Evolutionary conservation across 2,329 filamentous ascomycete species (phyloP), one percentile per base, ranked within the genome.

Genomic region (Fusarium liriodendri): DNA sequence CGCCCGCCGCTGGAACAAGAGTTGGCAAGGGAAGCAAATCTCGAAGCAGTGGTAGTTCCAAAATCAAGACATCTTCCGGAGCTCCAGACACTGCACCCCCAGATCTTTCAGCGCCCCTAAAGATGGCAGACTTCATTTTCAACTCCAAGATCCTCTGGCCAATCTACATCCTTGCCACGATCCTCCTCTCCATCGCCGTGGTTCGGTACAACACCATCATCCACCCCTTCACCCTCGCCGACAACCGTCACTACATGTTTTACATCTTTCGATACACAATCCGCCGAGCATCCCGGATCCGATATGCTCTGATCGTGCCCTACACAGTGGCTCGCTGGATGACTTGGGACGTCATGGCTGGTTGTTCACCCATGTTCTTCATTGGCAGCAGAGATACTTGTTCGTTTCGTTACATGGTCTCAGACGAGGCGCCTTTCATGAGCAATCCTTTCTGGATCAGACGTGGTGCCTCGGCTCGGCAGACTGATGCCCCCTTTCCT

Each of bases 231-330:
- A 98, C 95, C 0, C 89, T 98, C 1, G 97, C 97, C 37, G 97
- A 99, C 82, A 99, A 99, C 82, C 89, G 97, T 3, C 97, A 99
- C 82, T 99, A 98, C 85, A 93, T 97, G 81, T 99, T 99, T 83
- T 99, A 99, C 84, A 87, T 97, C 69, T 99, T 99, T 86, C 92
- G 95, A 2, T 91, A 95, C 78, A 92, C 93, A 7, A 92, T 98
- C 40, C 89, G 93, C 3, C 88, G 87, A 7, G 89, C 94, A 47
- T 85, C 87, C 2, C 83, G 85, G 20, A 83, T 94, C 61, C 92
- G 92, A 38, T 95, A 95, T 76, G 82, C 88, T 1, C 91, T 93
- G 2, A 88, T 92, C 0, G 86, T 92, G 0, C 84, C 92, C 1
- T 98, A 99, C 82, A 88, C 93, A 3, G 13, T 90, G 18, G 92